These are phyloP conservation scores for Vitis vinifera DNA, from an alignment of 164 flowering plant species.

Conservation along the genomic window DNA sequence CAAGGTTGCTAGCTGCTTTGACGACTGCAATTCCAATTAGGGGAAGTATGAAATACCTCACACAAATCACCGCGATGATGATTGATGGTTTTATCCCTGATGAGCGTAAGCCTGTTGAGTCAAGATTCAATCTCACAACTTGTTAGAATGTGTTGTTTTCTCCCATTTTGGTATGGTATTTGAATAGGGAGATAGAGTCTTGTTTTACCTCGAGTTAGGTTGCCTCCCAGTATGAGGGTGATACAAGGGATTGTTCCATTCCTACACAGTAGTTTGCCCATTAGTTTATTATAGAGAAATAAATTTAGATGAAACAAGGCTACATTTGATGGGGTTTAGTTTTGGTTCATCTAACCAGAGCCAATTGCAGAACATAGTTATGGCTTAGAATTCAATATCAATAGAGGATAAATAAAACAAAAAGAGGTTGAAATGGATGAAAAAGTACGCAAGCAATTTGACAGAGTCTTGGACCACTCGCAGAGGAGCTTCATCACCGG, in stretches of 20 bases:
- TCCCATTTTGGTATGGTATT: too few species aligned
- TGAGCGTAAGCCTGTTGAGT: conserved; percentile 45
- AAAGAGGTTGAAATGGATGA: too few species aligned
- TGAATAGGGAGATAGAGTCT: neutral
- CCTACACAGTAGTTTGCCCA: conserved; percentile 36
- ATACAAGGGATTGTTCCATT: conserved; percentile 88
- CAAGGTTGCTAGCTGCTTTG: conserved; percentile 48
- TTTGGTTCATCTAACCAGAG: too few species aligned
- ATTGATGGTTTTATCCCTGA: conserved; percentile 35
- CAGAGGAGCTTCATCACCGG: conserved; percentile 82
- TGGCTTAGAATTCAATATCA: too few species aligned
- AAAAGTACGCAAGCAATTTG: conserved; percentile 72
- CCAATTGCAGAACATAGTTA: too few species aligned
- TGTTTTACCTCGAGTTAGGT: conserved; percentile 72
- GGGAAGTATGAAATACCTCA: conserved; percentile 63
- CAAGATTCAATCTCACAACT: neutral
- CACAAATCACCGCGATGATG: conserved; percentile 48
- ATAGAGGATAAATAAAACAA: too few species aligned
- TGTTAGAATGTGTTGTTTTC: neutral
- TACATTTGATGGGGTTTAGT: neutral
- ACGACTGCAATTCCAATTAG: conserved; percentile 60
- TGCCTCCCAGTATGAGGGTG: conserved; percentile 92
- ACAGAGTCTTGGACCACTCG: conserved; percentile 75
- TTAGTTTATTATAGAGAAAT: neutral
- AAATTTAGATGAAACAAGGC: too few species aligned